Percentiles rank a stretch among this genome's conserved stretches.
These are phyloP conservation scores for Candida sanyaensis DNA, from an alignment of 1,139 yeast species.

Conservation along the genomic window DNA sequence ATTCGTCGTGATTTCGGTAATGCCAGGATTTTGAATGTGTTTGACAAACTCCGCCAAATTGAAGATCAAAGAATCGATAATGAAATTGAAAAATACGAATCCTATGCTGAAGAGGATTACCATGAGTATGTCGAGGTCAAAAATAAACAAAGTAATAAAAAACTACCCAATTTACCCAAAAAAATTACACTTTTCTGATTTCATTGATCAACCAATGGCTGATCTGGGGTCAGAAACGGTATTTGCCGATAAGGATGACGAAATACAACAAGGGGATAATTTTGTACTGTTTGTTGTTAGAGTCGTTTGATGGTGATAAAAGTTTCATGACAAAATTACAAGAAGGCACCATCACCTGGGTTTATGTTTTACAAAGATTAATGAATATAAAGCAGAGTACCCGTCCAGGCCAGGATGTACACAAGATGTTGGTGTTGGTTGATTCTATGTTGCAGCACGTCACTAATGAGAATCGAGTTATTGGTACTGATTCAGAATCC, in stretches of 20 bases:
- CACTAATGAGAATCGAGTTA: slow-evolving; percentile 24
- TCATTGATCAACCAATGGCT: background rate
- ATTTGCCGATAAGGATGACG: background rate
- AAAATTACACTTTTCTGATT: slow-evolving; percentile 4
- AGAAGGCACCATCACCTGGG: slow-evolving; percentile 5
- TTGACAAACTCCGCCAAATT: slow-evolving; percentile 38
- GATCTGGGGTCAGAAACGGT: slow-evolving; percentile 3
- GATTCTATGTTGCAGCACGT: slow-evolving; percentile 36
- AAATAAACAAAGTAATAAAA: slow-evolving; percentile 5
- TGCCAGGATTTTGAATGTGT: slow-evolving; percentile 38
- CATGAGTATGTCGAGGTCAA: slow-evolving; percentile 7
- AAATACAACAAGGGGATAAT: background rate
- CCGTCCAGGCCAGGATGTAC: slow-evolving; percentile 22
- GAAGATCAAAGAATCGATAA: slow-evolving; percentile 44
- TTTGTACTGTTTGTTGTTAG: slow-evolving; percentile 5
- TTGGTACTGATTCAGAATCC: slow-evolving; percentile 26
- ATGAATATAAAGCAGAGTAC: slow-evolving; percentile 26
- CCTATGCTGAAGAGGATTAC: slow-evolving; percentile 42
- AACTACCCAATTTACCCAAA: slow-evolving; percentile 4
- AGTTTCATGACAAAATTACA: slow-evolving; percentile 13
- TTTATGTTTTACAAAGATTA: slow-evolving; percentile 24
- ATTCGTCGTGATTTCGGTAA: slow-evolving; percentile 45
- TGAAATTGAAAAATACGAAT: slow-evolving; percentile 46
- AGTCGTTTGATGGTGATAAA: background rate
- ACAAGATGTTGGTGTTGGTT: slow-evolving; percentile 26